phyloP scores from a whole-genome alignment of 345 rosid species.

The Xanthoceras sorbifolium region DNA sequence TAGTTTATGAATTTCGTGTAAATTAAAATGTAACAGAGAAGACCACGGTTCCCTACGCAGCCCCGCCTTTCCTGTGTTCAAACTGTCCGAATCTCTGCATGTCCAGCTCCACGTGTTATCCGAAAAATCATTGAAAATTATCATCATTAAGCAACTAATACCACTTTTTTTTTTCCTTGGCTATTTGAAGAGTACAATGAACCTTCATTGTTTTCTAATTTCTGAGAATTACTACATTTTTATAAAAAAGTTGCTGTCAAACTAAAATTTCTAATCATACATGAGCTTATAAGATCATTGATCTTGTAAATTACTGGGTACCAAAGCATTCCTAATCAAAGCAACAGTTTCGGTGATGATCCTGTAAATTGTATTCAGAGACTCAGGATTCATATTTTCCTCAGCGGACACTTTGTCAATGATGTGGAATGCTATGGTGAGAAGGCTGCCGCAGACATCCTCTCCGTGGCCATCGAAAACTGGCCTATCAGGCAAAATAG shows the following conservation, averaged over 20 bases:
- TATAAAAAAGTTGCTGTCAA: too few species aligned
- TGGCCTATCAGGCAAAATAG: conserved; percentile 36
- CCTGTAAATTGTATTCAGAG: not conserved
- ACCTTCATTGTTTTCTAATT: not conserved
- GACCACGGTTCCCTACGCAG: too few species aligned
- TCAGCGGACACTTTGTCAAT: conserved; percentile 13
- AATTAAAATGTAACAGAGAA: not conserved
- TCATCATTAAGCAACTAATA: too few species aligned
- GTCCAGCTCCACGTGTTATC: too few species aligned
- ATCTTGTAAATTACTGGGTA: not conserved
- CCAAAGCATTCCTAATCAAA: conserved; percentile 20
- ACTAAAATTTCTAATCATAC: too few species aligned
- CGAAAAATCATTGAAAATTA: too few species aligned
- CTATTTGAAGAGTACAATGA: not conserved
- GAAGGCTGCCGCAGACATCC: conserved; percentile 29
- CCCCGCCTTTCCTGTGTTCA: too few species aligned
- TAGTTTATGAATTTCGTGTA: not conserved
- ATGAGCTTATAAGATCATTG: too few species aligned
- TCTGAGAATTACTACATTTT: too few species aligned
- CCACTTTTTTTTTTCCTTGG: too few species aligned
- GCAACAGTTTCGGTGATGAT: conserved; percentile 15
- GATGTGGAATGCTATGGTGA: conserved; percentile 34
- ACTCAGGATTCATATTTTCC: conserved; percentile 14
- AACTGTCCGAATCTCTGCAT: too few species aligned
- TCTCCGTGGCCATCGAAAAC: not conserved